Evolutionary conservation across 495 filamentous ascomycete genomes (phyloP).

Genomic region (Lichina pygmaea): DNA sequence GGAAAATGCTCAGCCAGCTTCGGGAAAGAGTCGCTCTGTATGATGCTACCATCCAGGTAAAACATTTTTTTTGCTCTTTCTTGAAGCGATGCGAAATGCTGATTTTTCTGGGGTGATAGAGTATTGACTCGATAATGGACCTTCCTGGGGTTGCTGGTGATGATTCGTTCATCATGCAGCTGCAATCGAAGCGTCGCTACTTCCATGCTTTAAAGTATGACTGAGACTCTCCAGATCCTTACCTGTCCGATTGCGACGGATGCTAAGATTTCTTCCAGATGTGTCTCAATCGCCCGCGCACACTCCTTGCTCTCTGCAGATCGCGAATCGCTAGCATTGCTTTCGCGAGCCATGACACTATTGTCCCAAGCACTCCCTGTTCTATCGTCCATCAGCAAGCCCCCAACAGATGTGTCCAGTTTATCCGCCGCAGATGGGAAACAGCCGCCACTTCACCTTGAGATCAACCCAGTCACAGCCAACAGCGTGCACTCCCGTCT

Average conservation of each 20-base stretch:
- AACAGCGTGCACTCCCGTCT: slow-evolving; percentile 30
- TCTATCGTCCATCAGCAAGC: slow-evolving; percentile 2
- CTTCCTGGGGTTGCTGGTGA: slow-evolving; percentile 83
- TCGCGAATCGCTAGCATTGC: slow-evolving; percentile 68
- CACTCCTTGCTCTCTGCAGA: slow-evolving; percentile 44
- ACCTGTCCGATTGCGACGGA: neutral
- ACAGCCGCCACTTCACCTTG: slow-evolving; percentile 26
- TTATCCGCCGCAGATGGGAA: slow-evolving; percentile 3
- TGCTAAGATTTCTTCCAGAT: slow-evolving; percentile 21
- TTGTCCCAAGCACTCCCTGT: slow-evolving; percentile 14
- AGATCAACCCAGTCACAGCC: slow-evolving; percentile 28
- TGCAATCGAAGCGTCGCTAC: slow-evolving; percentile 54
- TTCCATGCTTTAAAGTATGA: slow-evolving; percentile 68
- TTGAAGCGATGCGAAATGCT: neutral
- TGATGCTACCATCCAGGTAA: slow-evolving; percentile 48
- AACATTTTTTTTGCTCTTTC: neutral
- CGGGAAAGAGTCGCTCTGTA: slow-evolving; percentile 83
- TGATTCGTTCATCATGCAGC: slow-evolving; percentile 39
- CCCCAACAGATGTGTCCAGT: too few relatives aligned
- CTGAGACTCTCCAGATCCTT: neutral
- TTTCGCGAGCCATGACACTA: slow-evolving; percentile 36
- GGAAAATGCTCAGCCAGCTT: slow-evolving; percentile 46
- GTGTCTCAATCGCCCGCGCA: slow-evolving; percentile 61
- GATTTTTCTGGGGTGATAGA: slow-evolving; percentile 17
- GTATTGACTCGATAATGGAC: slow-evolving; percentile 69